Conservation (phyloP, 345 rosid species). For the Streptanthus diversifolius region DNA sequence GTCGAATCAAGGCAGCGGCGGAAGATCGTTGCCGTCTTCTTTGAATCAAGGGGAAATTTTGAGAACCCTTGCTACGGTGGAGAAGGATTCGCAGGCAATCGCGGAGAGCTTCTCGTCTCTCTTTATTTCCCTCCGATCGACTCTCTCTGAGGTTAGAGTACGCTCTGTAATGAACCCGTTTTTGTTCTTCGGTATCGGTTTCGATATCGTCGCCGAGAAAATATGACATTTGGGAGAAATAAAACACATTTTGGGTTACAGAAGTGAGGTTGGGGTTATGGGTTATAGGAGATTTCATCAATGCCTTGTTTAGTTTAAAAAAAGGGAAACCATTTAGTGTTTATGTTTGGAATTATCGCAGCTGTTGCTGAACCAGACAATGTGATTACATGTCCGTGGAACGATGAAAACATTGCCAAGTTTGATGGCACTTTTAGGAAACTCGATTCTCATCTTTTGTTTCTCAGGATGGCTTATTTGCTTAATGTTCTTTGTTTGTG, state of each 20-base stretch:
- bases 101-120: constrained; percentile 86
- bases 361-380: neutral
- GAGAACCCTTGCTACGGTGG: constrained; percentile 66
- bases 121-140: constrained; percentile 71
- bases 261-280: neutral
- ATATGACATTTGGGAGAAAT: neutral
- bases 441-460: too few species aligned
- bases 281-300: neutral
- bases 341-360: neutral
- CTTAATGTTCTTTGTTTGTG: neutral
- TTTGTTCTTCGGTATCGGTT: neutral
- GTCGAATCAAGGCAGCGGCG: neutral
- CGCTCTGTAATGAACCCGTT: neutral
- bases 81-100: constrained; percentile 77
- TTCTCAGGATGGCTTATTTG: neutral
- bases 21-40: constrained; percentile 26
- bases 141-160: constrained; percentile 70
- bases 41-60: constrained; percentile 50
- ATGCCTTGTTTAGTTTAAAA: neutral
- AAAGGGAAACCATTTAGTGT: neutral
- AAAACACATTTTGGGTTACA: neutral
- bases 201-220: constrained; percentile 1
- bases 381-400: neutral
- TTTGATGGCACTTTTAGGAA: neutral
- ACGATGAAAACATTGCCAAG: neutral